Base-by-base conservation (phyloP, 2,329 filamentous ascomycete genomes). In the Claviceps pazoutovae region DNA sequence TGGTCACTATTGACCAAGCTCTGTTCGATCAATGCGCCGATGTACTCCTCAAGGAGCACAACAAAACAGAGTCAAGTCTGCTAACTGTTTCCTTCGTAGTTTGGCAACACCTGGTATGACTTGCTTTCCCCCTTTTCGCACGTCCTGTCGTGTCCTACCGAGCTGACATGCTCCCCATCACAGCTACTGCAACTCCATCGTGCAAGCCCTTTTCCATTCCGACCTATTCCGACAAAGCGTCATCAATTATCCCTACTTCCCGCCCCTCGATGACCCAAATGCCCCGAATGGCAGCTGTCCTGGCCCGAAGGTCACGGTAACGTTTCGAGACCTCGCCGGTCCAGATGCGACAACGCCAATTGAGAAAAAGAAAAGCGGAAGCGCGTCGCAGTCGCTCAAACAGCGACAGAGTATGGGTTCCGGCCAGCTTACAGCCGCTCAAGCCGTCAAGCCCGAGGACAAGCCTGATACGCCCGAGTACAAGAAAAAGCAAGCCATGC, bases 101-200 rank as follows among this genome's bases (percentile, higher is more conserved):
- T 95, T 72, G 91, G 91, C 64, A 97, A 95, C 65, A 97, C 91
- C 66, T 97, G 91, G 90, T 95, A 84, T 64, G 53, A 49, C 13
- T 39, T 48, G 13, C 16, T 46, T 16, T 26, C 41, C 14, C 16
- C 9, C 13, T 17, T 16, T 26, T 36, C 38, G 14, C 21, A 23
- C 14, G 23, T 7, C 23, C 26, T 19, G 21, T 34, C 30, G 30
- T 4, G 30, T 11, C 30, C 16, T 19, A 30, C 17, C 16, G 37
- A 42, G 30, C 50, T 51, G 41, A 49, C 53, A 34, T 38, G 13
- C 17, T 16, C 46, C 23, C 23, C 39, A 17, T 17, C 21, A 46
- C 68, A 97, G 91, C 67, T 98, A 98, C 71, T 95, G 88, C 73
- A 98, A 98, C 70, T 98, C 93, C 14, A 95, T 98, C 62, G 80